Evolutionary conservation across 164 flowering plant species (phyloP), one percentile per base, ranked within the genome.

Genomic region (Aristolochia californica): DNA sequence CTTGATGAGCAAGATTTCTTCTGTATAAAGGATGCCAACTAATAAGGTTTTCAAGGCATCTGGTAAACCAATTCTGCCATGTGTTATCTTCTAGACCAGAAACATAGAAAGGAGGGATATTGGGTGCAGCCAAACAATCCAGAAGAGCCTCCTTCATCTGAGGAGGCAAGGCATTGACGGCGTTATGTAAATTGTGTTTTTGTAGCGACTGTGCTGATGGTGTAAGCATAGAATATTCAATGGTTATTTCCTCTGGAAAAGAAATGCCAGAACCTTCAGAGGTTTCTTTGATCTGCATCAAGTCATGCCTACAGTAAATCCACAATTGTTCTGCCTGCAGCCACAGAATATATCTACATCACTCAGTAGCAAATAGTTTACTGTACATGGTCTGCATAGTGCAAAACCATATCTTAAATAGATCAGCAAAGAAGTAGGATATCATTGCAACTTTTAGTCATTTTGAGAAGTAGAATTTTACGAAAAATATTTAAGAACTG

Each of bases 261-360:
- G 62, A 57, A n/a, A 72, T 48, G 26, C 70, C 63, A 62, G 69
- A 53, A 25, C 64, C 65, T 68, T 66, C 71, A 45, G 62, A 26
- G 64, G 66, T 74, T 53, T 72, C 77, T 55, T 65, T 72, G 34
- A 66, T 59, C 13, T 63, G 60, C 57, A 68, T 58, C 51, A 77
- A 66, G 62, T 82, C 79, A 22, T 26, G 47, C 68, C 73, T 63
- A 70, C 88, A 82, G 58, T 58, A 70, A 55, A 54, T 63, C 83
- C 80, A 79, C 30, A 80, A 53, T 30, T 71, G 59, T 51, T 81
- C 75, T 53, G 69, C 90, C 95, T 84, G 83, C 44, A 44, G 50
- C 18, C 50, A 51, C 9, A 25, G 48, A n/a, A 40, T 17, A 21
- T 44, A 21, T 28, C 22, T 44, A n/a, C 60, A 45, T 44, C 48